These are phyloP conservation scores for Trichocladium uniseriatum DNA, from an alignment of 495 filamentous ascomycete genomes.

Conservation along the genomic window DNA sequence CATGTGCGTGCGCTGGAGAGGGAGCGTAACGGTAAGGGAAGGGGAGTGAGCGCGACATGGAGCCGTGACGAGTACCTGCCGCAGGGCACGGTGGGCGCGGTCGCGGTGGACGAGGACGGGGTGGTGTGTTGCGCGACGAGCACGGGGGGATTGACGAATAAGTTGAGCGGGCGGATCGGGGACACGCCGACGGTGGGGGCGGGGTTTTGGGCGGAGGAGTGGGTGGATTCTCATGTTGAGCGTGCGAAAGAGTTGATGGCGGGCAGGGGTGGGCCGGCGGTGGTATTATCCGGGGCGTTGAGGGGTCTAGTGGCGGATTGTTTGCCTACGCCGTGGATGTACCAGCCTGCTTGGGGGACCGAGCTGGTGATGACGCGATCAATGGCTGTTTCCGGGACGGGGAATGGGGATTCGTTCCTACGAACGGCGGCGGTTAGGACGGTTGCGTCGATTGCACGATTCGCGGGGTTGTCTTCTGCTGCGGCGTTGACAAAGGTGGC, in stretches of 20 bases:
- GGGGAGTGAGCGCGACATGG: slow-evolving; percentile 28
- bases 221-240: slow-evolving; percentile 40
- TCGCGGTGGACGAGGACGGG: slow-evolving; percentile 65
- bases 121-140: slow-evolving; percentile 71
- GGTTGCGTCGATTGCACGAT: slow-evolving; percentile 63
- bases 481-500: slow-evolving; percentile 52
- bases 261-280: slow-evolving; percentile 23
- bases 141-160: slow-evolving; percentile 85
- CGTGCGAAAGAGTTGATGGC: slow-evolving; percentile 8
- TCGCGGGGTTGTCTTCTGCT: slow-evolving; percentile 33
- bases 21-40: slow-evolving; percentile 29
- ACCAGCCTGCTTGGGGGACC: slow-evolving; percentile 20
- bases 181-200: slow-evolving; percentile 83
- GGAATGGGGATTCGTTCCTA: slow-evolving; percentile 85
- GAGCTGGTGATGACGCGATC: slow-evolving; percentile 37
- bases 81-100: slow-evolving; percentile 79
- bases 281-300: slow-evolving; percentile 34
- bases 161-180: slow-evolving; percentile 73
- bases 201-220: slow-evolving; percentile 86
- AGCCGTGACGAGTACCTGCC: slow-evolving; percentile 53
- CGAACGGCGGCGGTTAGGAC: slow-evolving; percentile 62
- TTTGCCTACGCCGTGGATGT: slow-evolving; percentile 35
- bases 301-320: slow-evolving; percentile 43
- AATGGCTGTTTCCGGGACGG: slow-evolving; percentile 73
- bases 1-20: slow-evolving; percentile 58